Percentiles rank a stretch among this genome's conserved stretches.
Conservation (phyloP, 441 rosid genomes). For the Euphorbia schlechtendalii region DNA sequence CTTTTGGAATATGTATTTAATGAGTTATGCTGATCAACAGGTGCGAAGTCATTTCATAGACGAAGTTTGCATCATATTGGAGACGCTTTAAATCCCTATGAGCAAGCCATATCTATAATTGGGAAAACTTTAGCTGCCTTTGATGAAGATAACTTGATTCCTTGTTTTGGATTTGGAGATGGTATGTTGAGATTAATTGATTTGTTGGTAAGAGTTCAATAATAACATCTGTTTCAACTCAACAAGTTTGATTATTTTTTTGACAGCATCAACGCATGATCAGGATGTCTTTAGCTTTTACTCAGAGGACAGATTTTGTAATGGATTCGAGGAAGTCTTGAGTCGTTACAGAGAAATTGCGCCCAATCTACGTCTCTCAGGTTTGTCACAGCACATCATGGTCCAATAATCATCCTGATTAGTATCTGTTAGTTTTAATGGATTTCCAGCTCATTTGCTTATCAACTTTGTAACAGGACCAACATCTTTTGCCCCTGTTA, state of each 20-base stretch:
- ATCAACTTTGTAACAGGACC: constrained; percentile 48
- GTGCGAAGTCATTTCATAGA: constrained; percentile 55
- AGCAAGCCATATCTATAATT: constrained; percentile 78
- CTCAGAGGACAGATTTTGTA: constrained; percentile 49
- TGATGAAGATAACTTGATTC: constrained; percentile 79
- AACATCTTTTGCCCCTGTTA: constrained; percentile 89
- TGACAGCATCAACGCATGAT: constrained; percentile 75
- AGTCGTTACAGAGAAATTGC: constrained; percentile 58
- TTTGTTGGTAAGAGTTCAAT: background rate
- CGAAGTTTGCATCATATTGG: constrained; percentile 62
- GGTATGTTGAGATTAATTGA: constrained; percentile 34
- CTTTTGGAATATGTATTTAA: constrained; percentile 10
- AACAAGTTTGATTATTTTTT: constrained; percentile 2
- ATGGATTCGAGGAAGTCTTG: constrained; percentile 81
- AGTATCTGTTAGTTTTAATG: constrained; percentile 9
- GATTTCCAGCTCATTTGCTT: constrained; percentile 2
- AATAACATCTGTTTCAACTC: background rate
- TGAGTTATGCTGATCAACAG: constrained; percentile 27
- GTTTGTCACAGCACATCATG: constrained; percentile 24
- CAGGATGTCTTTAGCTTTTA: constrained; percentile 75
- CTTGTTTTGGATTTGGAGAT: constrained; percentile 83
- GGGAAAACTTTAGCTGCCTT: constrained; percentile 66
- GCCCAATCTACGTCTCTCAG: constrained; percentile 76
- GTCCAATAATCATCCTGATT: constrained; percentile 11
- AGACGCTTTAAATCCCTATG: constrained; percentile 56